Base-by-base conservation (phyloP, 208 protist species). In the Leishmania tarentolae region DNA sequence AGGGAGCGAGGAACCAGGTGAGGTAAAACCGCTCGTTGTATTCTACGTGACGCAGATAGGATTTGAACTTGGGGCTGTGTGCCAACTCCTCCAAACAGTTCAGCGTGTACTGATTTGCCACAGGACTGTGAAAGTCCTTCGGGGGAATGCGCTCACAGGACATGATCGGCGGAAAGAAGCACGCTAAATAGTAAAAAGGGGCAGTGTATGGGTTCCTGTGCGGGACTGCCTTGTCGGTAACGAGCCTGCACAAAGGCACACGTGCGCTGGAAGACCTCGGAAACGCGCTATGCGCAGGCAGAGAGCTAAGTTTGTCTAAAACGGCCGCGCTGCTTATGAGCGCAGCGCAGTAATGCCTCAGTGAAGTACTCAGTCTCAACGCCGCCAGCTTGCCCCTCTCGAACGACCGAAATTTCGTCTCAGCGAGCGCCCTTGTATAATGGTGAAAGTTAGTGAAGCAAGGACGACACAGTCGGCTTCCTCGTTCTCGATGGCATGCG, bases 1-100 rank as follows among this genome's bases (percentile, higher is more conserved):
- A 86, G 1, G 85, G 88, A 46, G 84, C 84, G 15, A 96, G 83
- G 70, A 96, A 91, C 93, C 93, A 96, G 40, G 86, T 86, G 65
- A 94, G 72, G 53, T 91, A 92, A 24, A 96, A 77, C 3, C 82
- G 81, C 78, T 93, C 90, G 70, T 81, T 87, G 83, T 96, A 95
- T 74, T 92, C 87, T 31, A 91, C 52, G 68, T 96, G 90, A 2
- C 71, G 78, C n/a, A 87, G 76, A 69, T 95, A 96, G 11, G 83
- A 80, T 70, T 85, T 68, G 78, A 91, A 96, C 77, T 80, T 74
- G n/a, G 92, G 87, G 56, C 84, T 88, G 1, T 76, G 71, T 40
- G 82, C 82, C 11, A 96, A 74, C 72, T 91, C 78, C 61, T 88
- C 82, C 65, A 96, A 82, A 76, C 86, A 89, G 69, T 81, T 80